phyloP scores from a whole-genome alignment of 352 stramenopile genomes.

The Pythium brachiatum region DNA sequence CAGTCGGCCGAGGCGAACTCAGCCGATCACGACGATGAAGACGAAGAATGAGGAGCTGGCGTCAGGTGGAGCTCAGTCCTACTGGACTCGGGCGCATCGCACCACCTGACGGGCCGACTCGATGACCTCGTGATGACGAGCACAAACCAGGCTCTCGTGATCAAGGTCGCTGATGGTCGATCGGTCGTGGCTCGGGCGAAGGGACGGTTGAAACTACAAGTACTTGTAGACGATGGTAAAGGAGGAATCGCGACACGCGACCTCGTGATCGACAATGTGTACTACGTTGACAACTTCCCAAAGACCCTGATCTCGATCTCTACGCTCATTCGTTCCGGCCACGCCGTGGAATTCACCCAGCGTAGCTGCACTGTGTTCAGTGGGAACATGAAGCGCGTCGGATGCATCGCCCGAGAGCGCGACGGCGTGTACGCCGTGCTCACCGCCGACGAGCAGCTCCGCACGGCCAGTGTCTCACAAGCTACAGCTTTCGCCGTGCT shows the following conservation, averaged over 20 bases:
- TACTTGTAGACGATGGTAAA: slow-evolving; percentile 1
- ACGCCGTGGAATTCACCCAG: neutral
- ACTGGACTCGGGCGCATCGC: slow-evolving; percentile 11
- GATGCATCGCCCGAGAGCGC: slow-evolving; percentile 1
- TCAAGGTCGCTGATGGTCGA: slow-evolving; percentile 12
- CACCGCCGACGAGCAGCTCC: neutral
- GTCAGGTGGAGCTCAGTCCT: slow-evolving; percentile 8
- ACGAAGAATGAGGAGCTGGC: neutral
- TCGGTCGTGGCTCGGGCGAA: neutral
- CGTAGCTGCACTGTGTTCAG: neutral
- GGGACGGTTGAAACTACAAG: neutral
- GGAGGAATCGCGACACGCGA: neutral
- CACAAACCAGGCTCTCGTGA: slow-evolving; percentile 3
- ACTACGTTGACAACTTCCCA: slow-evolving; percentile 9
- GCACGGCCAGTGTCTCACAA: neutral
- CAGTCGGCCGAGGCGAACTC: no score
- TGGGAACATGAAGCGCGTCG: neutral
- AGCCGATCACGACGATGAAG: neutral
- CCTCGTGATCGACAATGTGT: slow-evolving; percentile 12
- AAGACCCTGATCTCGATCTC: slow-evolving; percentile 7
- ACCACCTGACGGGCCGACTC: slow-evolving; percentile 13
- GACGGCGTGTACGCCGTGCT: slow-evolving; percentile 9
- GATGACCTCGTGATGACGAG: slow-evolving; percentile 10
- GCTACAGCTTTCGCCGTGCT: neutral
- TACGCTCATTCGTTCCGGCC: neutral